Base-by-base conservation (phyloP, 73 alveolate species). In the Diophrys appendiculata region DNA sequence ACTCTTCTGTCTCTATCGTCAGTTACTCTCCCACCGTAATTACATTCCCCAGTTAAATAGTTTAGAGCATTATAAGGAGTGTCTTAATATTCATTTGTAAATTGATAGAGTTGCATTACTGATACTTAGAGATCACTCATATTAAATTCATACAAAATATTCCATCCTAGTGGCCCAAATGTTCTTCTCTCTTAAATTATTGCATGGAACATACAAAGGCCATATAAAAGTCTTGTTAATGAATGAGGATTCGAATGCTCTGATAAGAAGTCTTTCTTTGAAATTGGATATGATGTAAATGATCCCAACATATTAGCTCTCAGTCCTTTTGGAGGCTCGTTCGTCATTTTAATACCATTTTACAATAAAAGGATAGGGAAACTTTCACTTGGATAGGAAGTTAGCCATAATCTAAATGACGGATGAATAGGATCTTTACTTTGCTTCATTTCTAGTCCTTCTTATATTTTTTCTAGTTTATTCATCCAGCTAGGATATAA, bases 21-120 rank as follows among this genome's bases (percentile, higher is more conserved):
- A 0, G 99, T 98, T 18, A 98, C 99, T 77, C 99, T 91, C 25
- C 99, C 99, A 2, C 99, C 99, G 77, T 97, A 98, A 92, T 98
- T 98, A 79, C 99, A 96, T 90, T 97, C 99, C 52, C 99, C 99
- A 33, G 98, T 95, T 76, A 98, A 81, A 86, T 98, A 98, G 65
- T 91, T 95, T 69, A 98, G 79, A 53, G 98, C 99, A 76, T 97
- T 97, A 81, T 93, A 97, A 29, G 99, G 99, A 28, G 96, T 96
- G 33, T 90, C 76, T 28, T 98, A 96, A 83, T 93, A 97, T 82
- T 97, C 97, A 76, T 94, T 94, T 71, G 94, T 77, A 95, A 95
- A 95, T 68, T 89, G 88, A 54, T 91, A 90, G 53, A 98, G 97
- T 90, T 97, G 94, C 89, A 93, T 96, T 60, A 91, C 92, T 0